These are phyloP conservation scores for Gardenia jasminoides DNA, from an alignment of 257 asterid species.

Conservation along the genomic window DNA sequence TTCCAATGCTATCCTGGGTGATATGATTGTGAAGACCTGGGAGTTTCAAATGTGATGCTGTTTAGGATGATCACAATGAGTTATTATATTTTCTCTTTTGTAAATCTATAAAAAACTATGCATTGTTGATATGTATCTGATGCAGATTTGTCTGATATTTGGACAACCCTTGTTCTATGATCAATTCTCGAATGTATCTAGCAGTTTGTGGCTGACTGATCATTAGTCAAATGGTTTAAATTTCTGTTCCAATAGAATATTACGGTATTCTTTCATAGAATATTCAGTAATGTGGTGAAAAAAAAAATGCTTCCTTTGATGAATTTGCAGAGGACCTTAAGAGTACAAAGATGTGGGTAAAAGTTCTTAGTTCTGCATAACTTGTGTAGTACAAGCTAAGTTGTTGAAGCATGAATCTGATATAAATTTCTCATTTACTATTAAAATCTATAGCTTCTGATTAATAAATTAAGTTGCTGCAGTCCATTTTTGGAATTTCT, in stretches of 20 bases:
- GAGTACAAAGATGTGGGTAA: not conserved
- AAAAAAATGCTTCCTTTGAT: not conserved
- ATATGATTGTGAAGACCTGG: not conserved
- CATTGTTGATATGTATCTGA: not conserved
- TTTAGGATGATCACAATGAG: not conserved
- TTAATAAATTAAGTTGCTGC: no score
- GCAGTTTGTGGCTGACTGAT: not conserved
- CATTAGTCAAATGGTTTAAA: not conserved
- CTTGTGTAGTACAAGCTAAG: not conserved
- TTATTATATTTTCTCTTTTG: not conserved
- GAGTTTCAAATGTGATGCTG: not conserved
- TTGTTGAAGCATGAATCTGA: no score
- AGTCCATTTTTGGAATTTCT: no score
- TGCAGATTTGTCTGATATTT: not conserved
- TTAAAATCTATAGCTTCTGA: no score
- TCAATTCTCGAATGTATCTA: not conserved
- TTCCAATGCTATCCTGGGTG: not conserved
- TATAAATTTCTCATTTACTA: no score
- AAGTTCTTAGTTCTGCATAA: not conserved
- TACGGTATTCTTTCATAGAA: not conserved
- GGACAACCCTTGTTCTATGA: not conserved
- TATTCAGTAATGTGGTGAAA: not conserved
- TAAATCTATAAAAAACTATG: not conserved
- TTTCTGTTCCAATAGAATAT: not conserved
- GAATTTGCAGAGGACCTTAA: not conserved